Base-by-base conservation (phyloP, 805 yeast species). In the Candida peoriensis region DNA sequence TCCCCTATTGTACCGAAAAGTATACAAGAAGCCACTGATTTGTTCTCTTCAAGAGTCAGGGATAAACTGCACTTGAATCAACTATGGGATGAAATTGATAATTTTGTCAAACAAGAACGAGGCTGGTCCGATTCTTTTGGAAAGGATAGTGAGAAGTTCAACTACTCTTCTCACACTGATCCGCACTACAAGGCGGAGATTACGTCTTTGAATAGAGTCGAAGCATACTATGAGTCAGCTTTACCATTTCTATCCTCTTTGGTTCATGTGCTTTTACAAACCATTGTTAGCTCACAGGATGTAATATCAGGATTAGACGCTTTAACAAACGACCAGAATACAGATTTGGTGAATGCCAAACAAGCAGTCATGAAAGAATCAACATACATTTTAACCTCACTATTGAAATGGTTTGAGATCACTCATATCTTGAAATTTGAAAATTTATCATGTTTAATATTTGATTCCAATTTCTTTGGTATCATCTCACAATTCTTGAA, bases 371-470 rank as follows among this genome's bases (percentile, higher is more conserved):
- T 81, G 33, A 81, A 78, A 44, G 72, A 80, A 4, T 61, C 80
- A 2, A 64, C 81, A 1, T 72, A 74, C 2, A 68, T 77, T 2
- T 36, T 86, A 2, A 46, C 61, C 9, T 47, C 74, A 15, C 52
- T 93, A 15, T 53, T 81, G 22, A 72, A 71, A 47, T 89, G 97
- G 96, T 81, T 85, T 54, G 84, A 83, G 52, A 55, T 70, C 8
- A 81, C 76, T 29, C 96, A 93, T 54, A 63, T 87, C 2, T 55
- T 89, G 43, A 89, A 90, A 55, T 79, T 71, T 54, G 94, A 87
- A 54, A 84, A 80, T 47, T 61, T 90, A 11, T 57, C 81, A 6
- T 72, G 84, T 0, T 54, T 89, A 28, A 56, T 93, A 18, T 83
- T 81, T 55, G 97, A 93, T 54, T 73, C 81, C 20, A 77, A 78